phyloP scores from a whole-genome alignment of 495 filamentous ascomycete genomes.

The Chaetomium tenue region DNA sequence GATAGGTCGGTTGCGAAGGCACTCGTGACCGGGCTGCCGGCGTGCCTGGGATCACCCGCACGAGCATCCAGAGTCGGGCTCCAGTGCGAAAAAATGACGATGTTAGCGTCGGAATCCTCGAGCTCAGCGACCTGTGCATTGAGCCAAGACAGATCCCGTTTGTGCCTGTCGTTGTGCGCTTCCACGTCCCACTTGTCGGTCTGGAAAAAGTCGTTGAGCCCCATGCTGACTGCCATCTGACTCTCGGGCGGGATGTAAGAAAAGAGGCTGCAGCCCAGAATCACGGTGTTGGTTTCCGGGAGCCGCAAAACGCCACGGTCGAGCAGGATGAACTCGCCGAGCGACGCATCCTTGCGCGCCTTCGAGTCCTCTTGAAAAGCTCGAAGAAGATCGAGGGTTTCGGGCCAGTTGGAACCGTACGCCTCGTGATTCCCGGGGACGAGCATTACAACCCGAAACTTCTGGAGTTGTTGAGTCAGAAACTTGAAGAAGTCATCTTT shows the following conservation, averaged over 20 bases:
- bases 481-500: constrained; percentile 46
- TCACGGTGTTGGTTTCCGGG: constrained; percentile 14
- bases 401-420: constrained; percentile 32
- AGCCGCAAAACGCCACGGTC: constrained; percentile 38
- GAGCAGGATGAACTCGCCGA: constrained; percentile 11
- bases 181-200: constrained; percentile 21
- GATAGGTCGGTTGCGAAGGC: constrained; percentile 51
- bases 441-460: constrained; percentile 33
- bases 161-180: constrained; percentile 43
- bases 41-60: constrained; percentile 45
- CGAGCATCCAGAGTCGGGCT: constrained; percentile 44
- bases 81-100: constrained; percentile 54
- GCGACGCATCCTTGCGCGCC: not conserved
- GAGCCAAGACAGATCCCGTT: constrained; percentile 50
- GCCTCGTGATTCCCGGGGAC: constrained; percentile 9
- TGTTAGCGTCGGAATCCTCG: constrained; percentile 35
- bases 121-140: constrained; percentile 48
- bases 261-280: constrained; percentile 40
- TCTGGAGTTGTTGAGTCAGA: constrained; percentile 44
- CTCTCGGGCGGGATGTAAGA: constrained; percentile 35
- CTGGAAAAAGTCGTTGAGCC: constrained; percentile 42
- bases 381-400: constrained; percentile 25
- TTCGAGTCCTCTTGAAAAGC: constrained; percentile 9
- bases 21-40: constrained; percentile 39
- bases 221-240: constrained; percentile 35